These are phyloP conservation scores for Dioscorea cayenensis DNA, from an alignment of 116 monocot genomes.

Conservation along the genomic window DNA sequence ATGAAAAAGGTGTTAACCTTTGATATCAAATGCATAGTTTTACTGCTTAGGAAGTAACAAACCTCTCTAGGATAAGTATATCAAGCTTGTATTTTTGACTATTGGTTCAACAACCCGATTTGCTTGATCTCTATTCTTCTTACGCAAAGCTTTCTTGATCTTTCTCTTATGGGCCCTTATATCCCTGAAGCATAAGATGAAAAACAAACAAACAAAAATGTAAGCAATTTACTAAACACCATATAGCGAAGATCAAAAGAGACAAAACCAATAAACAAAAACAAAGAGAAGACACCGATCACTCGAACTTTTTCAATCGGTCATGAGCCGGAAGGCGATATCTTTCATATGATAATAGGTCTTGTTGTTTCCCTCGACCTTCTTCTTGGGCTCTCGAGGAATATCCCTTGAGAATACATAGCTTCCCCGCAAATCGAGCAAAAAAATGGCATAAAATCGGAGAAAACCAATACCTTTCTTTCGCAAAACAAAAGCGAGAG, in stretches of 20 bases:
- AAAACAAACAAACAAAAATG: background rate
- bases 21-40: background rate
- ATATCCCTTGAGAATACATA: slow-evolving; percentile 95
- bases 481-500: background rate
- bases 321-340: slow-evolving; percentile 72
- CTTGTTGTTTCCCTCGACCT: slow-evolving; percentile 92
- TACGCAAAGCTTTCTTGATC: slow-evolving; percentile 74
- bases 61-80: slow-evolving; percentile 81
- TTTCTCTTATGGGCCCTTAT: slow-evolving; percentile 72
- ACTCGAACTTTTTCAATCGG: slow-evolving; percentile 79
- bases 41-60: slow-evolving; percentile 4
- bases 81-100: slow-evolving; percentile 76
- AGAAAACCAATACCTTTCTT: background rate
- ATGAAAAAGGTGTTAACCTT: no score
- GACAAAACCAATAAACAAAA: background rate
- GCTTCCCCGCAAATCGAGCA: slow-evolving; percentile 52
- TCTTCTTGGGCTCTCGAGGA: slow-evolving; percentile 92
- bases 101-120: slow-evolving; percentile 45
- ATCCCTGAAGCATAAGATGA: slow-evolving; percentile 37
- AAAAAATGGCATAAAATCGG: background rate
- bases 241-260: background rate
- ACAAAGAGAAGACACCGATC: background rate
- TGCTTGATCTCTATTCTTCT: slow-evolving; percentile 79
- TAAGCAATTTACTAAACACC: no score
- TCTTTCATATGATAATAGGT: slow-evolving; percentile 95